Evolutionary conservation across 2,329 filamentous ascomycete species (phyloP), one percentile per base, ranked within the genome.

Genomic region (Exophiala oligosperma): DNA sequence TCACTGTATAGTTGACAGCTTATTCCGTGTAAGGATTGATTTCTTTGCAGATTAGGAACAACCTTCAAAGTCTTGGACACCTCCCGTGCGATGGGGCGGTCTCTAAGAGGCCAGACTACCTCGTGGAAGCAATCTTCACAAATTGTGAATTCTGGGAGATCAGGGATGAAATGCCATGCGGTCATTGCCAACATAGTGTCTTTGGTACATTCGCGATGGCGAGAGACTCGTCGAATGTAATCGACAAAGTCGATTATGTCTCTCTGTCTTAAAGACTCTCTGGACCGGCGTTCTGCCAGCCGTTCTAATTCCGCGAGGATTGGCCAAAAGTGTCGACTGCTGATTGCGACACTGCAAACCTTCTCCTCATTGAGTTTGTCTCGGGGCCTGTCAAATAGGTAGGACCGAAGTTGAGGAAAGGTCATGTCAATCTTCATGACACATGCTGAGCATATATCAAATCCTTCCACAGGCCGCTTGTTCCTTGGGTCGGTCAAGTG

Each of bases 81-180:
- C 63, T 87, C 83, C 17, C 81, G 76, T 8, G 88, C 85, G 24
- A 92, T 77, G 0, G 81, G 75, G 41, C 74, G 76, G 40, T 80
- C 74, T 2, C 80, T 77, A 1, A 85, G 77, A 0, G 92, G 91
- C 73, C 83, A 84, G n/a, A 96, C 84, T 0, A 91, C 83, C 23
- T 91, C 86, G 14, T 90, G 84, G 70, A 89, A 96, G 72, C 92
- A 97, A 72, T 93, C 90, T 63, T 89, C 85, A 73, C 92, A 97
- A 3, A 96, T 87, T 0, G 89, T 91, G 67, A 96, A 85, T 49
- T 92, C 84, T 0, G 89, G 90, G 0, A 95, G 76, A 12, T 83
- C 79, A 0, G 89, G 84, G 71, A 95, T 91, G 55, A 83, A 86
- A 71, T 95, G 87, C 92, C 92, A 97, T 40, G 81, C 77, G 11